phyloP scores from a whole-genome alignment of 129 eudicot genomes.

The Erigeron canadensis region DNA sequence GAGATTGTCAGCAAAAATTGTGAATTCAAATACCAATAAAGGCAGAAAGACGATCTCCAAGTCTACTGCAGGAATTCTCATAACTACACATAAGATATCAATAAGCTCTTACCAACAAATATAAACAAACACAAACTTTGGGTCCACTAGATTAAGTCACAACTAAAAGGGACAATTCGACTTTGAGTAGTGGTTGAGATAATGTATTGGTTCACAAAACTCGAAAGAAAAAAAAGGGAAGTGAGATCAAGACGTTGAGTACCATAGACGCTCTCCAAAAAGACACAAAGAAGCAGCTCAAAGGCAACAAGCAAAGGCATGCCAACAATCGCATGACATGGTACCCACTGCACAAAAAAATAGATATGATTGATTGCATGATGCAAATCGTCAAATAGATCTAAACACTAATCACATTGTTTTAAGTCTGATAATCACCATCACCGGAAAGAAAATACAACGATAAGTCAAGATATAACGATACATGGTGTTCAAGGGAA shows the following conservation, averaged over 20 bases:
- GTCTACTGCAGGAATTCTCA: conserved; percentile 53
- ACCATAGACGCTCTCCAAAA: conserved; percentile 69
- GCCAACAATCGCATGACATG: conserved; percentile 81
- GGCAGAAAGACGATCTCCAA: conserved; percentile 89
- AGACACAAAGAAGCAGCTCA: conserved; percentile 87
- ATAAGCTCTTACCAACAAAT: conserved; percentile 11
- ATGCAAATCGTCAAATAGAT: conserved; percentile 7
- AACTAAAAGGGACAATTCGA: not conserved
- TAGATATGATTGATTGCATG: conserved; percentile 16
- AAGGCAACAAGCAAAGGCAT: conserved; percentile 86
- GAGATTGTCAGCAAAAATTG: conserved; percentile 74
- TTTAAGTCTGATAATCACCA: conserved; percentile 1
- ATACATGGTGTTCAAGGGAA: conserved; percentile 73
- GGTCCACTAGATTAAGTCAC: not conserved
- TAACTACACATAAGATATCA: conserved; percentile 20
- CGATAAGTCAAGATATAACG: conserved; percentile 8
- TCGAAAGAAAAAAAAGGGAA: conserved; percentile 1
- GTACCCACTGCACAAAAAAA: conserved; percentile 81
- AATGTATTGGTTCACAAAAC: not conserved
- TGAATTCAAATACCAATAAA: conserved; percentile 70
- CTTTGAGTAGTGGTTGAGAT: not conserved
- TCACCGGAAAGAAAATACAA: not conserved
- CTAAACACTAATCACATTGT: conserved; percentile 5
- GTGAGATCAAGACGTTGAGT: conserved; percentile 19
- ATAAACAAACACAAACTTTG: not conserved